Conservation (phyloP, 495 filamentous ascomycete genomes). For the Tricharina praecox region DNA sequence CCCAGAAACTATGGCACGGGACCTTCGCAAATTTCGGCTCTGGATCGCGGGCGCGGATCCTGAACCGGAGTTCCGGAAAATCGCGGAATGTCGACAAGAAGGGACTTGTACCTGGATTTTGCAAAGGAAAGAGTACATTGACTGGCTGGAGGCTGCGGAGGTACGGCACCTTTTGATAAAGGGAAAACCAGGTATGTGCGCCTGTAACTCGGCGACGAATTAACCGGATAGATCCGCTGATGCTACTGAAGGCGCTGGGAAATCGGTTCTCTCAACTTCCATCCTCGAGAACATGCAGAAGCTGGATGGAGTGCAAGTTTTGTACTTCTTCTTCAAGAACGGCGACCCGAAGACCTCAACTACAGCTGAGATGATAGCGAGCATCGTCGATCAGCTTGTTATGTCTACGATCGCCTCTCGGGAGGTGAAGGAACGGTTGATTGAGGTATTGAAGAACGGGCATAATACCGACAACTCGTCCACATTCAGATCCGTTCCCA, state of each 20-base stretch:
- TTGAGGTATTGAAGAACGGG: neutral
- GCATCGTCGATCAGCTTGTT: constrained; percentile 1
- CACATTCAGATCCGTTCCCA: neutral
- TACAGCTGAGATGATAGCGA: constrained; percentile 1
- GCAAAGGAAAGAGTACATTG: neutral
- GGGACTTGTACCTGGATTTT: constrained; percentile 6
- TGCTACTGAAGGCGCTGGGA: neutral
- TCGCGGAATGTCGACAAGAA: neutral
- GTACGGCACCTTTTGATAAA: neutral
- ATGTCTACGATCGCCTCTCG: neutral
- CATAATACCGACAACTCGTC: neutral
- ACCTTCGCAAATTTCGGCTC: neutral
- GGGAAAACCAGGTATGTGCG: constrained; percentile 4
- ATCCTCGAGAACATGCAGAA: neutral
- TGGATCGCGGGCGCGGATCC: neutral
- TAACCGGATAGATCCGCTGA: neutral
- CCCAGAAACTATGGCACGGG: neutral
- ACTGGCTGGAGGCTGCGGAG: neutral
- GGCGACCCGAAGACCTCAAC: neutral
- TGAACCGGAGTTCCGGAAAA: neutral
- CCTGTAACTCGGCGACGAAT: neutral
- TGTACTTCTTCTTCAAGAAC: constrained; percentile 8
- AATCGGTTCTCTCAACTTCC: constrained; percentile 2
- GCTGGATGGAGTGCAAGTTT: neutral
- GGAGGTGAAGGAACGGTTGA: constrained; percentile 1